Evolutionary conservation across 2,329 filamentous ascomycete species (phyloP).

Genomic region (Fusarium annulatum): DNA sequence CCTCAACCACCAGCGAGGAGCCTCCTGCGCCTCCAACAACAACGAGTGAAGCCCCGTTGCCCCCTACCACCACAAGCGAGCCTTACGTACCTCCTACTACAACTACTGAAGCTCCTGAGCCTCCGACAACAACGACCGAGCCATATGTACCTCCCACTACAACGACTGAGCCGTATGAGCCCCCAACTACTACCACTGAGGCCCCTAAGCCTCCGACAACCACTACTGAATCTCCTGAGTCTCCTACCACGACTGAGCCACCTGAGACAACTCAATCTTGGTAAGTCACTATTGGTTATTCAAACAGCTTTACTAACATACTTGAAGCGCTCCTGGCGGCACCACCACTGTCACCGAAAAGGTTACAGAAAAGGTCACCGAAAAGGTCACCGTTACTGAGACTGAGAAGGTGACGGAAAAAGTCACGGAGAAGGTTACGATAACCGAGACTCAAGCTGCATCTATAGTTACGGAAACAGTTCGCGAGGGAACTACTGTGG

Average conservation of each 20-base stretch:
- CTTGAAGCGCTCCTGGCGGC: constrained; percentile 6
- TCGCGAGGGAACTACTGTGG: constrained; percentile 5
- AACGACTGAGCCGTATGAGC: neutral
- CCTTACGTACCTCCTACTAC: neutral
- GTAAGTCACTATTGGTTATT: neutral
- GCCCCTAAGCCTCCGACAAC: neutral
- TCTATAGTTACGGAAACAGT: constrained; percentile 8
- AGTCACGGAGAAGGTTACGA: neutral
- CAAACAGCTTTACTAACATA: neutral
- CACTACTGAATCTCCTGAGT: neutral
- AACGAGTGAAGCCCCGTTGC: neutral
- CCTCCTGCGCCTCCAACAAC: neutral
- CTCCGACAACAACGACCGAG: constrained; percentile 1
- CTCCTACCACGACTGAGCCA: constrained; percentile 4
- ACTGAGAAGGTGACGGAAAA: neutral
- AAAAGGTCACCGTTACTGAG: constrained; percentile 9
- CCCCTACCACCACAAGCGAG: neutral
- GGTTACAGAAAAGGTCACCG: constrained; percentile 2
- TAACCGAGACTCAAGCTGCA: constrained; percentile 4
- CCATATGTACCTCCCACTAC: neutral
- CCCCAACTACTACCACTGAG: constrained; percentile 7
- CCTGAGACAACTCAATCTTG: constrained; percentile 15
- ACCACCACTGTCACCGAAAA: constrained; percentile 1
- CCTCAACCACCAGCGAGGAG: neutral
- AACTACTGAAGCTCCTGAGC: neutral